These are phyloP conservation scores for Orbilia oligospora DNA, from an alignment of 2,329 filamentous ascomycete species.

Conservation along the genomic window DNA sequence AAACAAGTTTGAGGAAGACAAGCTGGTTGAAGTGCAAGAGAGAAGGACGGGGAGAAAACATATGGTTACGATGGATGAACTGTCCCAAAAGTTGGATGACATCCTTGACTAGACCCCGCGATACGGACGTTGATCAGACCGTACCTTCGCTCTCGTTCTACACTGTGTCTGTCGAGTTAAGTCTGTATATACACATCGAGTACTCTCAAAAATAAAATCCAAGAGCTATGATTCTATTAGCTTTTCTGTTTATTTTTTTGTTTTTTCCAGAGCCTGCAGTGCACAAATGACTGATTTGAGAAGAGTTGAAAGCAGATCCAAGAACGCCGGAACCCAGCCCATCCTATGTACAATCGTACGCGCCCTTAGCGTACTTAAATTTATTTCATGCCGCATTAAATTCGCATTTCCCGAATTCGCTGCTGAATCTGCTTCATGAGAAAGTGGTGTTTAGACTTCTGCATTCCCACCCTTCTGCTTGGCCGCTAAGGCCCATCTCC, in stretches of 20 bases:
- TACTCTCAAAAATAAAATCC: neutral
- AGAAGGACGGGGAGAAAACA: slow-evolving; percentile 76
- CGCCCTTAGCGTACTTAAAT: neutral
- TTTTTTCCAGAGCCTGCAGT: neutral
- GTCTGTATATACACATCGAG: neutral
- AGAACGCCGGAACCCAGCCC: slow-evolving; percentile 34
- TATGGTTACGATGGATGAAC: slow-evolving; percentile 71
- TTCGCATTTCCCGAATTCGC: neutral
- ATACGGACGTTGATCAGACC: neutral
- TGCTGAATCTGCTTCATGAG: neutral
- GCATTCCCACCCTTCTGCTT: slow-evolving; percentile 29
- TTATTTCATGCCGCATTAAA: neutral
- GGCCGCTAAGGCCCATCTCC: slow-evolving; percentile 60
- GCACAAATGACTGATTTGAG: slow-evolving; percentile 24
- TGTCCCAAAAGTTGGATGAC: slow-evolving; percentile 67
- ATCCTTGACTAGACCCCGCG: slow-evolving; percentile 23
- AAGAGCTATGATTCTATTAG: neutral
- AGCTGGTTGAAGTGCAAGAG: slow-evolving; percentile 83
- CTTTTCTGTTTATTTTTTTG: no score
- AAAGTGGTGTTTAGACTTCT: slow-evolving; percentile 31
- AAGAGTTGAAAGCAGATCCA: slow-evolving; percentile 38
- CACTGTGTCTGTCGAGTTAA: neutral
- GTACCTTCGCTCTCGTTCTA: neutral
- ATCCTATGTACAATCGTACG: slow-evolving; percentile 32
- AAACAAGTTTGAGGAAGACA: slow-evolving; percentile 74